phyloP scores from a whole-genome alignment of 345 rosid genomes.

The Hibiscus tridactylites region DNA sequence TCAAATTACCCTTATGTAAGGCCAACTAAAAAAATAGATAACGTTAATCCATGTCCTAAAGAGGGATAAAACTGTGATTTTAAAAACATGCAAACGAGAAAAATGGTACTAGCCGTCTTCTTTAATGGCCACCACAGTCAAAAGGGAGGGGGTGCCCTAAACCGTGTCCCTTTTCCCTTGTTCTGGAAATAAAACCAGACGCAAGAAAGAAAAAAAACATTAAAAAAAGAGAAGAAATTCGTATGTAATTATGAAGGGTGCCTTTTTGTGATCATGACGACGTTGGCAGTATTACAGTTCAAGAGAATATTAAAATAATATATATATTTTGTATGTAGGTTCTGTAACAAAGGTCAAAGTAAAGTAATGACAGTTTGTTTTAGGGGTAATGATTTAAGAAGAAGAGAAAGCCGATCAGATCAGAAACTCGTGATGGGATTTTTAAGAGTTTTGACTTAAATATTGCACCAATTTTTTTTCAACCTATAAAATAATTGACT shows the following conservation, averaged over 20 bases:
- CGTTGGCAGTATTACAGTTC: constrained; percentile 15
- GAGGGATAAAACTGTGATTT: neutral
- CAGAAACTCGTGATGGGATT: constrained; percentile 42
- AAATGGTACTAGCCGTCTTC: neutral
- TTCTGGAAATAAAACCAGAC: neutral
- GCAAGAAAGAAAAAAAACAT: neutral
- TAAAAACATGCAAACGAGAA: neutral
- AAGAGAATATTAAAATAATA: neutral
- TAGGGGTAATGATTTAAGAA: constrained; percentile 31
- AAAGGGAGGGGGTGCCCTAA: constrained; percentile 16
- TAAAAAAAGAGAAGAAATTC: too few species aligned
- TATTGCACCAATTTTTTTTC: too few species aligned
- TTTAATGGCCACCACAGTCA: constrained; percentile 7
- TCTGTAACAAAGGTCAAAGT: constrained; percentile 54
- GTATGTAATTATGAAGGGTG: neutral
- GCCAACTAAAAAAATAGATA: too few species aligned
- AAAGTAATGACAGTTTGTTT: constrained; percentile 38
- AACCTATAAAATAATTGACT: too few species aligned
- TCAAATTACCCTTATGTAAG: neutral
- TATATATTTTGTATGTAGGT: neutral
- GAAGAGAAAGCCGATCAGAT: constrained; percentile 13
- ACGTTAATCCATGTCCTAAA: neutral
- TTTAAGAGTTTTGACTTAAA: too few species aligned
- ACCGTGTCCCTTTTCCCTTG: neutral
- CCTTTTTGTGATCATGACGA: neutral